These are phyloP conservation scores for Monilinia vaccinii-corymbosi DNA, from an alignment of 2,329 filamentous ascomycete genomes.

Conservation along the genomic window DNA sequence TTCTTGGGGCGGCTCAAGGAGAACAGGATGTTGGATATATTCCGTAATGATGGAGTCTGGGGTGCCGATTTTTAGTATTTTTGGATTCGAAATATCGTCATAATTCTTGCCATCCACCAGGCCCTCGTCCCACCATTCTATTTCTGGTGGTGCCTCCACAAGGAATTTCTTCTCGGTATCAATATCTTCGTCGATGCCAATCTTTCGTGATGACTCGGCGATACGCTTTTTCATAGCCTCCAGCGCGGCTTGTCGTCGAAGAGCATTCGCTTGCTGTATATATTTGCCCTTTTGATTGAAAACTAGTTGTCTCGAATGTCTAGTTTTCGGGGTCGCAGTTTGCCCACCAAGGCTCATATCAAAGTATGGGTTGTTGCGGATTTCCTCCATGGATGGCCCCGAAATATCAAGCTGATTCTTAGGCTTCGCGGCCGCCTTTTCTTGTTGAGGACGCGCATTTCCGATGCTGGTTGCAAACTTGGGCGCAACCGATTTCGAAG, in stretches of 20 bases:
- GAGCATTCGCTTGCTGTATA: conserved; percentile 83
- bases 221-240: conserved; percentile 95
- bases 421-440: conserved; percentile 33
- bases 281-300: conserved; percentile 98
- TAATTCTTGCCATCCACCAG: conserved; percentile 70
- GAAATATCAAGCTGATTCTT: conserved; percentile 47
- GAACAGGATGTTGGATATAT: conserved; percentile 87
- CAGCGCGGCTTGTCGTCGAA: conserved; percentile 77
- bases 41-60: conserved; percentile 82
- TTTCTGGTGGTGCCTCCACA: conserved; percentile 71
- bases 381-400: conserved; percentile 48
- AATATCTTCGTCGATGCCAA: conserved; percentile 86
- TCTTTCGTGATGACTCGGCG: conserved; percentile 75
- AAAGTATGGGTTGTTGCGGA: conserved; percentile 71
- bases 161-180: conserved; percentile 85
- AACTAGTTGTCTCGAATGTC: conserved; percentile 66
- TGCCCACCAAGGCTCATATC: conserved; percentile 59
- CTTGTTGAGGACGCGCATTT: conserved; percentile 32
- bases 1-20: conserved; percentile 85
- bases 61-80: conserved; percentile 62
- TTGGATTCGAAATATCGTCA: conserved; percentile 54
- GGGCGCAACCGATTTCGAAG: conserved; percentile 31
- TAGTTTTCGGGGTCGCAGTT: conserved; percentile 46
- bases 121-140: conserved; percentile 98
- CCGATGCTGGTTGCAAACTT: conserved; percentile 34